Percentiles rank a stretch among this genome's conserved stretches.
Conservation (phyloP, 805 yeast species). For the Yarrowia sp. region DNA sequence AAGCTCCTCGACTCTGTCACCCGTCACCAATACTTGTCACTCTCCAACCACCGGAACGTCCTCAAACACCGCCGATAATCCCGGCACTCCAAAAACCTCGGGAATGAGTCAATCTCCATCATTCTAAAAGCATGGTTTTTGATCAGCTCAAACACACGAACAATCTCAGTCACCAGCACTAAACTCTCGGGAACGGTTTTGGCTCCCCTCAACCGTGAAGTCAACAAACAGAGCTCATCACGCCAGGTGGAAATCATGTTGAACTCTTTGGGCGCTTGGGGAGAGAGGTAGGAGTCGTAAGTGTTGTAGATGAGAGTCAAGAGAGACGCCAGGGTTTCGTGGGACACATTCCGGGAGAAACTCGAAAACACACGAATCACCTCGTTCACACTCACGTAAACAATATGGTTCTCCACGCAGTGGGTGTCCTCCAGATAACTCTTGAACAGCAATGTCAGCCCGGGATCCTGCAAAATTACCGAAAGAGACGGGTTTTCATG, state of each 20-base stretch:
- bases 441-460: slow-evolving; percentile 61
- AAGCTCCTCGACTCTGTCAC: no score
- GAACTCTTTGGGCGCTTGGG: slow-evolving; percentile 55
- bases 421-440: slow-evolving; percentile 56
- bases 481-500: neutral
- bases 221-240: neutral
- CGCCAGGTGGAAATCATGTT: slow-evolving; percentile 47
- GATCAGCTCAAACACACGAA: neutral
- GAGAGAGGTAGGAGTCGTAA: slow-evolving; percentile 23
- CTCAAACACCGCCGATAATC: slow-evolving; percentile 2
- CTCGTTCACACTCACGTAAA: slow-evolving; percentile 53
- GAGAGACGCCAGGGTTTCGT: neutral
- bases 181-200: neutral
- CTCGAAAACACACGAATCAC: slow-evolving; percentile 37
- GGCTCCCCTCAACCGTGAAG: neutral
- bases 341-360: neutral
- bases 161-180: slow-evolving; percentile 39
- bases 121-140: slow-evolving; percentile 8
- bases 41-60: slow-evolving; percentile 7
- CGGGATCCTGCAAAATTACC: slow-evolving; percentile 60
- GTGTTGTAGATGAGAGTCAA: neutral
- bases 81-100: neutral
- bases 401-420: slow-evolving; percentile 73
- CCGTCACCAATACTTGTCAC: neutral
- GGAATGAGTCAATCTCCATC: slow-evolving; percentile 25